A percentile compares a stretch with the other conserved stretches of the same genome.
These are phyloP conservation scores for Dissophora globulifera DNA, from an alignment of 192 early-diverging fungal species.

Conservation along the genomic window DNA sequence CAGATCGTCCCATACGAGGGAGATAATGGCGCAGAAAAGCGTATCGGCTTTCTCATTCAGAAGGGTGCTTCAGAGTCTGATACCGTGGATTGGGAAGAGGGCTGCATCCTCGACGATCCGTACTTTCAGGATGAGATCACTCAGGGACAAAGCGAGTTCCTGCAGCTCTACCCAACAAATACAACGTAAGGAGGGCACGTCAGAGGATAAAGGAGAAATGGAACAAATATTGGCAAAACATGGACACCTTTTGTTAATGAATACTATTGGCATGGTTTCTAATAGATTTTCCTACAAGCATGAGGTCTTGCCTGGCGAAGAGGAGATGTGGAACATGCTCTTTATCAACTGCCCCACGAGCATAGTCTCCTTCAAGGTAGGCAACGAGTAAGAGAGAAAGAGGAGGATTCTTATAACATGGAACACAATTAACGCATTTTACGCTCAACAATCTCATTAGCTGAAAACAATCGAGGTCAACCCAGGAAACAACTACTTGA, in stretches of 20 bases:
- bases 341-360: slow-evolving; percentile 60
- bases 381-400: no score
- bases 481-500: slow-evolving; percentile 59
- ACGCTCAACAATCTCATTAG: no score
- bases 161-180: slow-evolving; percentile 15
- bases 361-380: slow-evolving; percentile 54
- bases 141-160: slow-evolving; percentile 37
- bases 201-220: no score
- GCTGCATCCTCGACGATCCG: slow-evolving; percentile 57
- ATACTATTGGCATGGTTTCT: no score
- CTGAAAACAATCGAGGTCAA: slow-evolving; percentile 60
- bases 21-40: slow-evolving; percentile 22
- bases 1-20: slow-evolving; percentile 30
- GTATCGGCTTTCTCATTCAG: slow-evolving; percentile 33
- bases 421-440: no score
- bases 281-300: slow-evolving; percentile 43
- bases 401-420: no score
- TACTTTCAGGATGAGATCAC: slow-evolving; percentile 54
- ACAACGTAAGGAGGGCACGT: slow-evolving; percentile 1
- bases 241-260: no score
- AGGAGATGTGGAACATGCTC: slow-evolving; percentile 58
- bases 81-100: slow-evolving; percentile 32
- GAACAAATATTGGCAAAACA: no score
- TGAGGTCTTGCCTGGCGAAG: slow-evolving; percentile 38
- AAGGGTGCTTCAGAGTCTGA: slow-evolving; percentile 26